phyloP scores from a whole-genome alignment of 306 rosid genomes.

The Styphnolobium japonicum region DNA sequence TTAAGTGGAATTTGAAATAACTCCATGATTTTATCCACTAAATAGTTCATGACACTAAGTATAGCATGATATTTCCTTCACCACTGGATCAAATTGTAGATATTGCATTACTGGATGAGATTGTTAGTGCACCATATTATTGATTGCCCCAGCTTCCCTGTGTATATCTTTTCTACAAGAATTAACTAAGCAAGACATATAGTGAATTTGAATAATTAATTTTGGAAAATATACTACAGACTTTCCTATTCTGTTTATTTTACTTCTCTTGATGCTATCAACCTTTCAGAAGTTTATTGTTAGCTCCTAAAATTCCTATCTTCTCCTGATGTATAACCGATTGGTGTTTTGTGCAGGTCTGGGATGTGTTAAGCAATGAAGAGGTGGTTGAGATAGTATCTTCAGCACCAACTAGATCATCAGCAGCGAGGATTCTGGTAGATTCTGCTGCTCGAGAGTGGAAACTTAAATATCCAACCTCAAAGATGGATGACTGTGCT shows the following conservation, averaged over 20 bases:
- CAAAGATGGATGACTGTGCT: slow-evolving; percentile 99
- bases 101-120: neutral
- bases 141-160: neutral
- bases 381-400: slow-evolving; percentile 96
- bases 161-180: neutral
- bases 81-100: neutral
- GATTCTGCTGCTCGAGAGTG: slow-evolving; percentile 95
- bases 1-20: neutral
- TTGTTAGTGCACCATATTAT: neutral
- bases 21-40: neutral
- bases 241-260: neutral
- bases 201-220: neutral
- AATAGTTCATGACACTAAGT: neutral
- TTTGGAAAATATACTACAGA: neutral
- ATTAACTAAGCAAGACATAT: neutral
- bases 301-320: neutral
- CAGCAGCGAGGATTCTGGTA: slow-evolving; percentile 83
- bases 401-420: slow-evolving; percentile 64
- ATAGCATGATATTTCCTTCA: neutral
- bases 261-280: neutral
- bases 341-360: slow-evolving; percentile 53
- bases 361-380: slow-evolving; percentile 98
- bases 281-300: neutral
- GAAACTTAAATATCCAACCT: slow-evolving; percentile 95
- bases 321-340: neutral